Evolutionary conservation across 2,329 filamentous ascomycete genomes (phyloP).

Genomic region (Penicillium polonicum): DNA sequence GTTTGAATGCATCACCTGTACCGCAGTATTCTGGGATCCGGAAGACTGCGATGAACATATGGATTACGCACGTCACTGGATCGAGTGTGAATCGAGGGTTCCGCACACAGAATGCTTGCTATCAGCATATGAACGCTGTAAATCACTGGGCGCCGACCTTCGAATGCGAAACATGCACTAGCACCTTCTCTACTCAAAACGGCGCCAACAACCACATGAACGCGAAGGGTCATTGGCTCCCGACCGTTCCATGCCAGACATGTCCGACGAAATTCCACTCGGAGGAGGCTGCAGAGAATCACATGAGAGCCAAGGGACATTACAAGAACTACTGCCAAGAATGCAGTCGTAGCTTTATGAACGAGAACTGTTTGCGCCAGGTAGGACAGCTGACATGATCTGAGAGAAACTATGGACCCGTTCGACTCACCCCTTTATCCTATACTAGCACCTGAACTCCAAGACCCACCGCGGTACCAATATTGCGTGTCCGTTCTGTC

Average conservation of each 20-base stretch:
- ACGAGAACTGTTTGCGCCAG: neutral
- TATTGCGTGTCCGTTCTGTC: slow-evolving; percentile 59
- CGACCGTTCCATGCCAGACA: slow-evolving; percentile 29
- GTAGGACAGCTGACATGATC: neutral
- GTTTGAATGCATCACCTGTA: neutral
- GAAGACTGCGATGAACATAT: neutral
- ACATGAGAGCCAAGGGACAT: neutral
- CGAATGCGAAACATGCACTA: slow-evolving; percentile 21
- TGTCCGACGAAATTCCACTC: neutral
- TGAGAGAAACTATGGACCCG: neutral
- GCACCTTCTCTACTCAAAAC: neutral
- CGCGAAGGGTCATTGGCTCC: neutral
- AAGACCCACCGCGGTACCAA: slow-evolving; percentile 47
- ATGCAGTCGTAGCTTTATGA: neutral
- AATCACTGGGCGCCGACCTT: slow-evolving; percentile 27
- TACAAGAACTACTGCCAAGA: neutral
- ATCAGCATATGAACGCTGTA: slow-evolving; percentile 26
- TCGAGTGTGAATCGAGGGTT: slow-evolving; percentile 25
- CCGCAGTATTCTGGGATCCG: neutral
- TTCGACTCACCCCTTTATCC: neutral
- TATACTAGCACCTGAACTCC: slow-evolving; percentile 56
- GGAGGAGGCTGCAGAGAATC: neutral
- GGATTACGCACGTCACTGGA: slow-evolving; percentile 20
- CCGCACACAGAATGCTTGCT: slow-evolving; percentile 4
- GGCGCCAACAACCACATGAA: neutral